Evolutionary conservation across 768 basidiomycete species (phyloP), one percentile per base, ranked within the genome.

Genomic region (Tulasnella sp.): DNA sequence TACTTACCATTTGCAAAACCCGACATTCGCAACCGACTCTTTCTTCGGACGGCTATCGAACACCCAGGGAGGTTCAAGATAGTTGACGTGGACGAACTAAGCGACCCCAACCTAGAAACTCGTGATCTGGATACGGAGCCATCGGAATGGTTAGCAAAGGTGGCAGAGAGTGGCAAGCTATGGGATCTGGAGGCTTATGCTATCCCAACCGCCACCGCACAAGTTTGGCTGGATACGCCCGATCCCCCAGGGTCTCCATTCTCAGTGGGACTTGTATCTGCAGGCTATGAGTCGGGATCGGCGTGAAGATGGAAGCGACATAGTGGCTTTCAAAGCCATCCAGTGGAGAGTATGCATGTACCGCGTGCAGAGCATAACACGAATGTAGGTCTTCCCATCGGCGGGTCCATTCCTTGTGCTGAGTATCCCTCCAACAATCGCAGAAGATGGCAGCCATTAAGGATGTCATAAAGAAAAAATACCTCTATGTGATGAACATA

Each of bases 401-500:
- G n/a, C n/a, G n/a, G n/a, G n/a, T n/a, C n/a, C n/a, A n/a, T n/a
- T n/a, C n/a, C n/a, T n/a, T n/a, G n/a, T n/a, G n/a, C n/a, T n/a
- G n/a, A n/a, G n/a, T n/a, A n/a, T n/a, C n/a, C n/a, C n/a, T n/a
- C n/a, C n/a, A n/a, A n/a, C n/a, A n/a, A n/a, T n/a, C n/a, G n/a
- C n/a, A n/a, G n/a, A n/a, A n/a, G n/a, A n/a, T n/a, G n/a, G n/a
- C n/a, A n/a, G n/a, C n/a, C n/a, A n/a, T n/a, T n/a, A n/a, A n/a
- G n/a, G n/a, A n/a, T n/a, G n/a, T n/a, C n/a, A n/a, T n/a, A n/a
- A n/a, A n/a, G n/a, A n/a, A n/a, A n/a, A n/a, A n/a, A n/a, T n/a
- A n/a, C 34, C 46, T 37, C 17, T 34, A n/a, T 57, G 32, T 57
- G 32, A 57, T n/a, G 27, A 35, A 57, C 35, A 41, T 32, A 34